A percentile compares a stretch with the other conserved stretches of the same genome.
Evolutionary conservation across 768 basidiomycete genomes (phyloP).

Genomic region (Cystofilobasidium capitatum): DNA sequence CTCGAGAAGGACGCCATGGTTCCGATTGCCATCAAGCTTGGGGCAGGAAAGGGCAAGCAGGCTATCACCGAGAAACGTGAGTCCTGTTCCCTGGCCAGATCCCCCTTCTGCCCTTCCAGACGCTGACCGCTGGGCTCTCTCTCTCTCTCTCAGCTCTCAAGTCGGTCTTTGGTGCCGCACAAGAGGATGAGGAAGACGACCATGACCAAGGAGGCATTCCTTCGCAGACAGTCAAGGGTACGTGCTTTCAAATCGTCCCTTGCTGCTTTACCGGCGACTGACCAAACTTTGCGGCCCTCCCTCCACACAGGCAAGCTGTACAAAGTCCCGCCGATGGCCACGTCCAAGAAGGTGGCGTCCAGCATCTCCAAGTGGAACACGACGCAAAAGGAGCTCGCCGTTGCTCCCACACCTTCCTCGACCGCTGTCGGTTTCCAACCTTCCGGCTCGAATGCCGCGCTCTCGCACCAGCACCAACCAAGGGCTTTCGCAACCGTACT

Average conservation of each 20-base stretch:
- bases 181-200: slow-evolving; percentile 14
- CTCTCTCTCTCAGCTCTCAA: not conserved
- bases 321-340: slow-evolving; percentile 67
- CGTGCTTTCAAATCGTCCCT: not conserved
- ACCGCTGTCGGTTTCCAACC: not conserved
- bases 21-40: slow-evolving; percentile 17
- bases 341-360: slow-evolving; percentile 48
- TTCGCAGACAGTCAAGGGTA: slow-evolving; percentile 18
- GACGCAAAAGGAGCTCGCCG: slow-evolving; percentile 74
- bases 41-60: not conserved
- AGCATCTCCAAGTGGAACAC: slow-evolving; percentile 97
- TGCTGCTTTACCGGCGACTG: not conserved
- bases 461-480: not conserved
- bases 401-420: not conserved
- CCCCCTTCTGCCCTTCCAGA: not conserved
- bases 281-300: not conserved
- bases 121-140: not conserved
- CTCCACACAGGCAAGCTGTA: slow-evolving; percentile 44
- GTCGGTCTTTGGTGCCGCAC: slow-evolving; percentile 12
- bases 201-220: not conserved
- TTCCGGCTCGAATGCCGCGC: not conserved
- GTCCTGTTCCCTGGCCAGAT: not conserved
- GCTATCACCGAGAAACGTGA: slow-evolving; percentile 11
- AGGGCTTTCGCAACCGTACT: not conserved
- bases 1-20: slow-evolving; percentile 10